These are phyloP conservation scores for Coelastrella sp. DNA, from an alignment of 139 green algal genomes.

Conservation along the genomic window DNA sequence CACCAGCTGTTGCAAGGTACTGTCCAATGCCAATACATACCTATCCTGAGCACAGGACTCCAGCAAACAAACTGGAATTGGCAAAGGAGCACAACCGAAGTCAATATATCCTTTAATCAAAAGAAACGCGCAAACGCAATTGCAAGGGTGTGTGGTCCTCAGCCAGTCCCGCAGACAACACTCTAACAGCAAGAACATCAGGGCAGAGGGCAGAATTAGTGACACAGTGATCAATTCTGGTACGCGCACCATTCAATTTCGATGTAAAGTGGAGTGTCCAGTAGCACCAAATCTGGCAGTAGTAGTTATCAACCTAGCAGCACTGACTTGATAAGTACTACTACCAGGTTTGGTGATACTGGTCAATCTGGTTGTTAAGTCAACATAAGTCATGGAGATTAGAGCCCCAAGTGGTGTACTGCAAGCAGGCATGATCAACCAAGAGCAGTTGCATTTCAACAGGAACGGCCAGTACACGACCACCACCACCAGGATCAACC, in stretches of 20 bases:
- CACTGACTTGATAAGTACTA: background rate
- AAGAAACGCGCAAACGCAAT: background rate
- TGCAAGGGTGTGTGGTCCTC: background rate
- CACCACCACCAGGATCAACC: background rate
- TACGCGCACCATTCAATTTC: background rate
- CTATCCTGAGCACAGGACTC: background rate
- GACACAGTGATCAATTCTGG: background rate
- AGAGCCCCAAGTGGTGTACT: background rate
- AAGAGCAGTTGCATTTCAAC: background rate
- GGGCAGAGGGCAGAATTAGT: background rate
- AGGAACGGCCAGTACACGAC: background rate
- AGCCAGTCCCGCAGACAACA: background rate
- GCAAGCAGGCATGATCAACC: background rate
- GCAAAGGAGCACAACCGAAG: background rate
- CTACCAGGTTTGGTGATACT: background rate
- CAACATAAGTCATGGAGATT: background rate
- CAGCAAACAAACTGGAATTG: background rate
- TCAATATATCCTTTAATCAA: too few species aligned
- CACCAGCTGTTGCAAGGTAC: background rate
- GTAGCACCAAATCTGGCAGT: background rate
- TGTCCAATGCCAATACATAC: background rate
- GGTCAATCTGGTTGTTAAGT: background rate
- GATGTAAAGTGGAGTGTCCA: background rate
- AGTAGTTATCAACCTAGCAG: background rate
- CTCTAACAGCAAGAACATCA: slow-evolving; percentile 1